Conservation (phyloP, 768 basidiomycete genomes). For the Kwoniella mangroviensis region DNA sequence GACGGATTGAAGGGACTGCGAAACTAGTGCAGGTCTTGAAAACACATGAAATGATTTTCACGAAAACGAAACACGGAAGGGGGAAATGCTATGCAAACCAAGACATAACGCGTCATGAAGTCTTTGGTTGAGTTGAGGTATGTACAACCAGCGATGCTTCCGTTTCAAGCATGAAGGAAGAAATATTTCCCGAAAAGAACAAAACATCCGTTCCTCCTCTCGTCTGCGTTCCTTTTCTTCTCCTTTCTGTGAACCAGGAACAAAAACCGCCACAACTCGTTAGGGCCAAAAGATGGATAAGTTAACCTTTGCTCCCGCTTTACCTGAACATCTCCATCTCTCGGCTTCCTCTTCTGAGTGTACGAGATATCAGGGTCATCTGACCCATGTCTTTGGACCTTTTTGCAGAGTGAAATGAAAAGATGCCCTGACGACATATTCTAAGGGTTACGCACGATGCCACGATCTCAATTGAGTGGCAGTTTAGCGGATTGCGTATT, state of each 20-base stretch:
- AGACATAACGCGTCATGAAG: background rate
- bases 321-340: too few species aligned
- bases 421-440: background rate
- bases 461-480: background rate
- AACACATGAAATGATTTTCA: constrained; percentile 2
- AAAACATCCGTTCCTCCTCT: background rate
- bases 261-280: background rate
- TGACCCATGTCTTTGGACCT: too few species aligned
- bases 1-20: background rate
- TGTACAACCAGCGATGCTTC: background rate
- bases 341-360: too few species aligned
- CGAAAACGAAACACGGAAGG: background rate
- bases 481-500: background rate
- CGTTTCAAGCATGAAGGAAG: constrained; percentile 1
- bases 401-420: too few species aligned
- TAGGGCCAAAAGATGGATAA: background rate
- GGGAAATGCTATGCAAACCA: constrained; percentile 5
- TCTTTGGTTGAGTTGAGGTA: too few species aligned
- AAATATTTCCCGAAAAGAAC: background rate
- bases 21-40: constrained; percentile 12
- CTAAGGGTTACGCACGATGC: background rate
- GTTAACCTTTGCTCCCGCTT: constrained; percentile 11
- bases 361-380: too few species aligned
- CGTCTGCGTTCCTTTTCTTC: constrained; percentile 1
- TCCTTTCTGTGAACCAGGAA: constrained; percentile 5